phyloP scores from a whole-genome alignment of 331 rosid species.

The Malus hybrid region DNA sequence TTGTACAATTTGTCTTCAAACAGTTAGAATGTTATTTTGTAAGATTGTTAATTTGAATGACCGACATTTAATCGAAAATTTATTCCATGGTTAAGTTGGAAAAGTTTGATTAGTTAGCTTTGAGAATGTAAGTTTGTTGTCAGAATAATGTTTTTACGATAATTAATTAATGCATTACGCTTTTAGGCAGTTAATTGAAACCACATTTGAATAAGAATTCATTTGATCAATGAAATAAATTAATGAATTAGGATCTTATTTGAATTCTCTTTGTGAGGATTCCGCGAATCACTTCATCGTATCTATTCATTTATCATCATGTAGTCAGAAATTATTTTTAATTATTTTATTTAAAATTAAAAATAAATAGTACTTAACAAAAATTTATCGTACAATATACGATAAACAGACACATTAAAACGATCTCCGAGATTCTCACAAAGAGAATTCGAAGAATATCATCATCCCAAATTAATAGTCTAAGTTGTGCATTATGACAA shows the following conservation, averaged over 20 bases:
- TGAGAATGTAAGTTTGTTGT: too few species aligned
- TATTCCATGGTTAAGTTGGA: not conserved
- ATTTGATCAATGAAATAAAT: too few species aligned
- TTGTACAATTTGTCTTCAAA: not conserved
- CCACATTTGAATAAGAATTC: not conserved
- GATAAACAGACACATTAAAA: too few species aligned
- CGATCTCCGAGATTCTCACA: too few species aligned
- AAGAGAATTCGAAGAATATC: too few species aligned
- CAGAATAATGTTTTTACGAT: not conserved
- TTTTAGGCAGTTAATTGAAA: not conserved
- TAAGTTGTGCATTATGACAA: not conserved
- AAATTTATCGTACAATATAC: rapidly evolving
- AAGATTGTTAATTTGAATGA: too few species aligned
- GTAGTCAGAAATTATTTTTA: rapidly evolving
- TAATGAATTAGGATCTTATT: too few species aligned
- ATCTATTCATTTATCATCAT: rapidly evolving
- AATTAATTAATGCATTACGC: too few species aligned
- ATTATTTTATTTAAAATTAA: too few species aligned
- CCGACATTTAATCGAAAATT: not conserved
- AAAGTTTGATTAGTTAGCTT: not conserved
- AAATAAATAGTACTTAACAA: too few species aligned
- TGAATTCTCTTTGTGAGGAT: too few species aligned
- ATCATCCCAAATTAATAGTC: not conserved
- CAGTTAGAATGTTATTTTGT: not conserved
- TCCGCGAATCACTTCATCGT: not conserved